phyloP scores from a whole-genome alignment of 2,329 filamentous ascomycete genomes.

The Fusarium sulawesiense region DNA sequence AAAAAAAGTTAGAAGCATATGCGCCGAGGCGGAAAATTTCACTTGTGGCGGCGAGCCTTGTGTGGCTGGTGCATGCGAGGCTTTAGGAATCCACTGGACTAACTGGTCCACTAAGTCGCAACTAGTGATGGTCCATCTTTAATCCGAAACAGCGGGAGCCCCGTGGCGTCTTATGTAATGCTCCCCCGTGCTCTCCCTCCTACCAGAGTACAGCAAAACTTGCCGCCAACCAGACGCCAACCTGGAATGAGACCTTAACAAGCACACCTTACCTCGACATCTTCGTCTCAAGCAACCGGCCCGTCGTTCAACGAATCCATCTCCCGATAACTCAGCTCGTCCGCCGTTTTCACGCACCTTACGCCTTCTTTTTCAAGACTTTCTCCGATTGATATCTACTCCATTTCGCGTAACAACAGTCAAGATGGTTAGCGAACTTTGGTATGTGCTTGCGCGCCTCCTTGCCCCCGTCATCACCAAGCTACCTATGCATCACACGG shows the following conservation, averaged over 20 bases:
- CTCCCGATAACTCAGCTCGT: conserved; percentile 35
- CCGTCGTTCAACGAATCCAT: conserved; percentile 46
- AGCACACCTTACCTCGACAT: conserved; percentile 46
- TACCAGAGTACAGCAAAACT: conserved; percentile 55
- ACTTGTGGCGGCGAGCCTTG: conserved; percentile 36
- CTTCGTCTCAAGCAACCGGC: conserved; percentile 40
- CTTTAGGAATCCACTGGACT: conserved; percentile 1
- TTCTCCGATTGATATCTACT: conserved; percentile 27
- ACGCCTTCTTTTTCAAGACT: conserved; percentile 21
- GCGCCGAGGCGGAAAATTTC: conserved; percentile 43
- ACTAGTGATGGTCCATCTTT: conserved; percentile 22
- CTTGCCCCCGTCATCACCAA: conserved; percentile 48
- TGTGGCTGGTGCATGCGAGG: conserved; percentile 25
- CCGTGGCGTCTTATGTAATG: conserved; percentile 49
- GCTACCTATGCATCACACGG: conserved; percentile 46
- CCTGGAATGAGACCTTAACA: conserved; percentile 55
- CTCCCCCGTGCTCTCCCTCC: conserved; percentile 43
- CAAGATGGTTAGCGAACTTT: conserved; percentile 84
- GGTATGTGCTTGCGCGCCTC: conserved; percentile 70
- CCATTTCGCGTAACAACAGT: conserved; percentile 47
- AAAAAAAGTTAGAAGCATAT: conserved; percentile 33
- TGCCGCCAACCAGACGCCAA: conserved; percentile 54
- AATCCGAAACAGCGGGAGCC: conserved; percentile 33
- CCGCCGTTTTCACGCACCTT: conserved; percentile 29
- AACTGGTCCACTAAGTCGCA: background rate